Percentiles rank a stretch among this genome's conserved stretches.
phyloP scores from a whole-genome alignment of 371 early-diverging fungal species.

The Chytridium lagenaria region DNA sequence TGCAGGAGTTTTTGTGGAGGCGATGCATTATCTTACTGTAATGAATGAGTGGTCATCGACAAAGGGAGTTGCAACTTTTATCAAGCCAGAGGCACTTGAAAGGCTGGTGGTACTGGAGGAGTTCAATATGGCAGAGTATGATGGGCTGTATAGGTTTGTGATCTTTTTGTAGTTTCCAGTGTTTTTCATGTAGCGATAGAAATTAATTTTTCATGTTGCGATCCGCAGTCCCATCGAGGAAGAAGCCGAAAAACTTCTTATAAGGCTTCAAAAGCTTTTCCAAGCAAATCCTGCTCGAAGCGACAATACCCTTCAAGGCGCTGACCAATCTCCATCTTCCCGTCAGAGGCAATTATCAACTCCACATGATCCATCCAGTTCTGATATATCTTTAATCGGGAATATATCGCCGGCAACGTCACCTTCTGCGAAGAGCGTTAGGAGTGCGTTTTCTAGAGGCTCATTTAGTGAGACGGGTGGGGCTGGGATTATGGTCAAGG shows the following conservation, averaged over 20 bases:
- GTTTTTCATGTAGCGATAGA: too few relatives aligned
- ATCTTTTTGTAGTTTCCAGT: too few relatives aligned
- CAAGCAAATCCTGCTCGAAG: neutral
- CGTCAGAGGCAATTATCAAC: neutral
- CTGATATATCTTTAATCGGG: neutral
- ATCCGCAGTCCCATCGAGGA: too few relatives aligned
- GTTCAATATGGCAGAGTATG: slow-evolving; percentile 5
- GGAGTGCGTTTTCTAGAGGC: neutral
- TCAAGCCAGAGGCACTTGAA: neutral
- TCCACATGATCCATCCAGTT: neutral
- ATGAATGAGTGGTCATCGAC: neutral
- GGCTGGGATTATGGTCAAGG: too few relatives aligned
- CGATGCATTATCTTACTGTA: neutral
- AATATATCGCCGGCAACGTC: neutral
- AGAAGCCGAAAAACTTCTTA: neutral
- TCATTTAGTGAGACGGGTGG: neutral
- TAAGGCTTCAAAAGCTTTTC: neutral
- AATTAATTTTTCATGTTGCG: too few relatives aligned
- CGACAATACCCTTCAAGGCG: neutral
- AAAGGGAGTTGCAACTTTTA: neutral
- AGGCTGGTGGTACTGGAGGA: neutral
- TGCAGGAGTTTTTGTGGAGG: neutral
- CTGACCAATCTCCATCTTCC: neutral
- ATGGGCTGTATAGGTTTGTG: neutral
- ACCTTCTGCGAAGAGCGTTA: neutral